phyloP scores from a whole-genome alignment of 139 green algal species.

The Volvox reticuliferus region DNA sequence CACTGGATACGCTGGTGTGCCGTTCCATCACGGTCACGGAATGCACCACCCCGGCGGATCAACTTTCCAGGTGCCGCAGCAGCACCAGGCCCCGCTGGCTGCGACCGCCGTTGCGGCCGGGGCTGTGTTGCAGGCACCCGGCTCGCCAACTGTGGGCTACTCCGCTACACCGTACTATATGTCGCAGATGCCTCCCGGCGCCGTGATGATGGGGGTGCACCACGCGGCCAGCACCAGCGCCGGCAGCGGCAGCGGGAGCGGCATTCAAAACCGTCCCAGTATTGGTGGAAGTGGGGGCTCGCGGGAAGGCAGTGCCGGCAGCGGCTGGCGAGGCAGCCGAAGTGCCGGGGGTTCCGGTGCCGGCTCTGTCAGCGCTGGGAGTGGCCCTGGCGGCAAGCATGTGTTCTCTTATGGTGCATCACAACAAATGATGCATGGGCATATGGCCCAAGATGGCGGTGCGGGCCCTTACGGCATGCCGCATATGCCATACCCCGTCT shows the following conservation, averaged over 20 bases:
- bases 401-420: background rate
- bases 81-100: background rate
- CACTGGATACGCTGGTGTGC: background rate
- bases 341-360: background rate
- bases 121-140: background rate
- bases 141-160: constrained; percentile 8
- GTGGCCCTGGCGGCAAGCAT: background rate
- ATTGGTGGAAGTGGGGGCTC: no score
- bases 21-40: background rate
- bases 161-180: background rate
- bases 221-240: background rate
- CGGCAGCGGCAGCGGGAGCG: background rate
- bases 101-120: background rate
- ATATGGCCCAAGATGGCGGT: background rate
- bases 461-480: constrained; percentile 25
- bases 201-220: constrained; percentile 4
- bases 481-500: constrained; percentile 31
- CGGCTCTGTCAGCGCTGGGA: background rate
- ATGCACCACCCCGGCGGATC: background rate
- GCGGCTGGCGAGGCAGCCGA: background rate
- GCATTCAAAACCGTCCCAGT: background rate
- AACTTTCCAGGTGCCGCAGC: background rate
- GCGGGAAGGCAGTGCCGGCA: background rate
- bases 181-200: background rate
- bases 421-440: background rate